Percentiles rank a stretch among this genome's conserved stretches.
phyloP scores from a whole-genome alignment of 2,329 filamentous ascomycete species.

The Cladosporium phlei region DNA sequence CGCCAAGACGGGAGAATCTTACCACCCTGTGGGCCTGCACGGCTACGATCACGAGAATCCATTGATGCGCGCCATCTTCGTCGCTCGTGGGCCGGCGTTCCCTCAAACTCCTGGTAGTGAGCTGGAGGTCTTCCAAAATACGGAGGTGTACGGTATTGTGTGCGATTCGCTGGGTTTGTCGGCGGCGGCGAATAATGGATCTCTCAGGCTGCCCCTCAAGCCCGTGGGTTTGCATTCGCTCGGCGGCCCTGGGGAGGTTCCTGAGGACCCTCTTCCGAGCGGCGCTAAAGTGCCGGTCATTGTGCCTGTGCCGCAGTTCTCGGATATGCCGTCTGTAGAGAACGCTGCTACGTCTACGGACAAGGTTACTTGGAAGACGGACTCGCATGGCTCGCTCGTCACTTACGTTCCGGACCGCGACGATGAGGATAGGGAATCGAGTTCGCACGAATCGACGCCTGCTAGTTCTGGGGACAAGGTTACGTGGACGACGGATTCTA shows the following conservation, averaged over 20 bases:
- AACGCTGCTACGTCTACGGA: constrained; percentile 13
- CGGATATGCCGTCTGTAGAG: neutral
- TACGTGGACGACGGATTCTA: constrained; percentile 1
- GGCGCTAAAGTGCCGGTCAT: constrained; percentile 1
- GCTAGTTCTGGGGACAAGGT: constrained; percentile 11
- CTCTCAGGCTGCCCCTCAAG: constrained; percentile 65
- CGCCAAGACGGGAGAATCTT: constrained; percentile 59
- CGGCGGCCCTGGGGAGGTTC: constrained; percentile 15
- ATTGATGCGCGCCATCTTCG: constrained; percentile 92
- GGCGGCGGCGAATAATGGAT: constrained; percentile 73
- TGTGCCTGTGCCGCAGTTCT: constrained; percentile 6
- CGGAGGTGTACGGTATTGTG: constrained; percentile 88
- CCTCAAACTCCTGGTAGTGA: constrained; percentile 77
- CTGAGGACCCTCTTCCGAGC: constrained; percentile 18
- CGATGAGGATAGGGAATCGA: too few relatives aligned
- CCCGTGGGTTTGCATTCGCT: constrained; percentile 55
- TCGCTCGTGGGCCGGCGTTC: constrained; percentile 88
- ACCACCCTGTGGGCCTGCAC: constrained; percentile 79
- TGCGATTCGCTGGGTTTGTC: constrained; percentile 77
- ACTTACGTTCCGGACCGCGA: constrained; percentile 1
- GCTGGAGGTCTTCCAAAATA: constrained; percentile 83
- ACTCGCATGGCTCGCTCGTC: neutral
- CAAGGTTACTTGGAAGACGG: neutral
- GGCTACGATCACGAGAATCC: constrained; percentile 95
- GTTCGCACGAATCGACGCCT: too few relatives aligned